Conservation (phyloP, 1,139 yeast species). For the Yamadazyma siamensis region DNA sequence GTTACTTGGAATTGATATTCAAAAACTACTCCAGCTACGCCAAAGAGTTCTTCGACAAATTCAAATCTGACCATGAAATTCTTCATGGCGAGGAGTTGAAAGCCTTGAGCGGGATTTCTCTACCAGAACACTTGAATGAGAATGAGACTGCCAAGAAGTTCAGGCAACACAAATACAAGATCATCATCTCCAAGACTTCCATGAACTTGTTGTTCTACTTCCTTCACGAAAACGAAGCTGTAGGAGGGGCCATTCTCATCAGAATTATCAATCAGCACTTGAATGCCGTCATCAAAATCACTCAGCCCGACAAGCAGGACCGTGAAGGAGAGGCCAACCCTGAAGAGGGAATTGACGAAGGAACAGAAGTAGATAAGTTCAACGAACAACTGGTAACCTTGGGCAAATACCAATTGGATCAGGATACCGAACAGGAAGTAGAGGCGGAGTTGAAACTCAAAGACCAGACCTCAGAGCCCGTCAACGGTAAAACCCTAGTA, state of each 20-base stretch:
- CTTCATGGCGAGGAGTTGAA: constrained; percentile 78
- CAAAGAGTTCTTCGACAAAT: constrained; percentile 70
- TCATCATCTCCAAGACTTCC: constrained; percentile 79
- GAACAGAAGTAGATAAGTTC: constrained; percentile 52
- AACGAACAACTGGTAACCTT: constrained; percentile 72
- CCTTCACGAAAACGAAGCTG: constrained; percentile 86
- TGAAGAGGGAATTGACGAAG: constrained; percentile 59
- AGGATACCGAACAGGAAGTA: constrained; percentile 79
- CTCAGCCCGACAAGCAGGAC: constrained; percentile 44
- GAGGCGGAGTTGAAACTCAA: constrained; percentile 77
- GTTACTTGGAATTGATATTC: constrained; percentile 73
- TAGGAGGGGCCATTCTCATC: constrained; percentile 86
- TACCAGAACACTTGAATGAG: constrained; percentile 78
- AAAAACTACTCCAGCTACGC: constrained; percentile 62
- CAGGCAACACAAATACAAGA: constrained; percentile 66
- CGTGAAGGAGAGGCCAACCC: constrained; percentile 50
- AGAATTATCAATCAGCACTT: constrained; percentile 84
- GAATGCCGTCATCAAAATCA: constrained; percentile 59
- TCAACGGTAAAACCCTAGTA: constrained; percentile 39
- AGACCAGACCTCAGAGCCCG: constrained; percentile 52
- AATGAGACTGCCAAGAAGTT: constrained; percentile 79
- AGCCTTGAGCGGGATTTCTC: constrained; percentile 67
- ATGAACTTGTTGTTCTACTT: constrained; percentile 81
- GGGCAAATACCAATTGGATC: constrained; percentile 82
- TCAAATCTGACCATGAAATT: constrained; percentile 67